These are phyloP conservation scores for Claviceps purpurea DNA, from an alignment of 2,329 filamentous ascomycete genomes.

Conservation along the genomic window DNA sequence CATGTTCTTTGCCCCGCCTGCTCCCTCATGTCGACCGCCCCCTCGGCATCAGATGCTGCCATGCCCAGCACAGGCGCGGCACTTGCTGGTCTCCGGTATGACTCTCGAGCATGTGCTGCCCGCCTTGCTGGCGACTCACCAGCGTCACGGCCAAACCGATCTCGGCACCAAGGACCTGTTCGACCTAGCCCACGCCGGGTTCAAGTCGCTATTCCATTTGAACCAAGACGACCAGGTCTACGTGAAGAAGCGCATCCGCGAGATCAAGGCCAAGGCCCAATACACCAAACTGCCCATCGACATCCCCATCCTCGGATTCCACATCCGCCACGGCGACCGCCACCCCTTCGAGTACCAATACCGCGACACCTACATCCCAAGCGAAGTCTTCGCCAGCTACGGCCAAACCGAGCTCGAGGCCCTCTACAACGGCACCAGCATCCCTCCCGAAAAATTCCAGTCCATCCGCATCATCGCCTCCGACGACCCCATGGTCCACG, in stretches of 20 bases:
- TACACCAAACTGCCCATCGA: slow-evolving; percentile 26
- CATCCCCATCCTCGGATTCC: slow-evolving; percentile 47
- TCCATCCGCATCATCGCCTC: slow-evolving; percentile 55
- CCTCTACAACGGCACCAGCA: slow-evolving; percentile 29
- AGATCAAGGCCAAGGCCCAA: slow-evolving; percentile 36
- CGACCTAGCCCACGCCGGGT: slow-evolving; percentile 53
- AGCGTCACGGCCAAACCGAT: slow-evolving; percentile 12
- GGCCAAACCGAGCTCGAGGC: slow-evolving; percentile 41
- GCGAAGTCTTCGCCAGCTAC: slow-evolving; percentile 51
- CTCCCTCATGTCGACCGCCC: slow-evolving; percentile 54
- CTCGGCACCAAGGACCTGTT: slow-evolving; percentile 42
- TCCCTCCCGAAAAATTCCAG: slow-evolving; percentile 22
- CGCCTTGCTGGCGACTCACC: slow-evolving; percentile 27
- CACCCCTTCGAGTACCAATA: slow-evolving; percentile 70
- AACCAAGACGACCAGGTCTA: slow-evolving; percentile 52
- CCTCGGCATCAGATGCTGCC: slow-evolving; percentile 65
- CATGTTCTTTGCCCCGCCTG: slow-evolving; percentile 57
- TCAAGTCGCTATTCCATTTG: slow-evolving; percentile 61
- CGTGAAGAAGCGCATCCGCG: slow-evolving; percentile 42
- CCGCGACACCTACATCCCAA: slow-evolving; percentile 62
- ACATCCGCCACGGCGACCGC: slow-evolving; percentile 67
- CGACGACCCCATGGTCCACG: slow-evolving; percentile 67
- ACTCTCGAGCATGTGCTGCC: slow-evolving; percentile 55
- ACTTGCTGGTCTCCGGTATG: slow-evolving; percentile 59
- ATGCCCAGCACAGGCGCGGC: slow-evolving; percentile 62